Conservation (phyloP, 2,329 filamentous ascomycete species). For the Cladosporium sp. region DNA sequence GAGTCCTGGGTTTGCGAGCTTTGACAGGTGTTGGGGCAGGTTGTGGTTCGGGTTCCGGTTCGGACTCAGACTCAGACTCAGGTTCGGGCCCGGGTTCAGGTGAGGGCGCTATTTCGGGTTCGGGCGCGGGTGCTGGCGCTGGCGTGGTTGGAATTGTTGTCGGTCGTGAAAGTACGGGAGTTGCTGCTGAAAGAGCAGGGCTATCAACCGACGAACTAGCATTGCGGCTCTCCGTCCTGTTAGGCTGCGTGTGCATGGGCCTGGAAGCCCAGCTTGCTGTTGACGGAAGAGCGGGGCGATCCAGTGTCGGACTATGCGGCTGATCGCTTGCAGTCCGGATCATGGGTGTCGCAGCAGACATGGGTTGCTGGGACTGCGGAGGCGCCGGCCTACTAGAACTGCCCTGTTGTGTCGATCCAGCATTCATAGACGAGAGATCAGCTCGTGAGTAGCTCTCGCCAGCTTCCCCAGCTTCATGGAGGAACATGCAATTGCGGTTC, state of each 20-base stretch:
- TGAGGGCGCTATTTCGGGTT: conserved; percentile 15
- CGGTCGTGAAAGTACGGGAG: conserved; percentile 16
- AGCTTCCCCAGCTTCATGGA: conserved; percentile 97
- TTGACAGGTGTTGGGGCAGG: conserved; percentile 10
- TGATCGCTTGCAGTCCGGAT: conserved; percentile 51
- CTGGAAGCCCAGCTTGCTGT: conserved; percentile 87
- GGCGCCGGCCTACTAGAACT: conserved; percentile 48
- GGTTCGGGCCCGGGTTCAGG: conserved; percentile 11
- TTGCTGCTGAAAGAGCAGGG: conserved; percentile 56
- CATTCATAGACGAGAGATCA: conserved; percentile 92
- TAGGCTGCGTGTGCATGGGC: conserved; percentile 60
- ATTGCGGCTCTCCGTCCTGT: conserved; percentile 70
- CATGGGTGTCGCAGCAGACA: conserved; percentile 58
- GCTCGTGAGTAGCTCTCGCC: conserved; percentile 94
- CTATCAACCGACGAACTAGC: conserved; percentile 79
- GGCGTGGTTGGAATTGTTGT: conserved; percentile 15
- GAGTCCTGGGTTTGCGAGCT: conserved; percentile 16
- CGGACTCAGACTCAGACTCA: background rate
- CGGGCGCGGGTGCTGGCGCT: conserved; percentile 32
- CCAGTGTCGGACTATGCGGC: conserved; percentile 38
- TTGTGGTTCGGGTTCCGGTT: conserved; percentile 8
- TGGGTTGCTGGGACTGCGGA: conserved; percentile 46
- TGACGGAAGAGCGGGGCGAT: conserved; percentile 85
- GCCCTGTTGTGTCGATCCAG: conserved; percentile 71
- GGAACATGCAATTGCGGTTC: conserved; percentile 95